A percentile compares a stretch with the other conserved stretches of the same genome.
Conservation (phyloP, 495 filamentous ascomycete species). For the Lasiosphaeria hispida region DNA sequence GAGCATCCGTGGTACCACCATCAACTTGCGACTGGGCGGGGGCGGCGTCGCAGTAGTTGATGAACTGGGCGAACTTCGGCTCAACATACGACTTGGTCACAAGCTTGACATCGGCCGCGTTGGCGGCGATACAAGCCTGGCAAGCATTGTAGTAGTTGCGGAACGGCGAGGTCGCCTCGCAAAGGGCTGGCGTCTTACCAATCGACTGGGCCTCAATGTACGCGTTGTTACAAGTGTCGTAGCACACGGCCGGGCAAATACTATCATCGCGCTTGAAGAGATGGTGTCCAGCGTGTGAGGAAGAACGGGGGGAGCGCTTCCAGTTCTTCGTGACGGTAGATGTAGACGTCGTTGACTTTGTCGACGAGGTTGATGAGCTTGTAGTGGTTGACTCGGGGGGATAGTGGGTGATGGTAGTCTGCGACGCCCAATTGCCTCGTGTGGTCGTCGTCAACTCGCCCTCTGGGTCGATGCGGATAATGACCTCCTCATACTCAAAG, state of each 20-base stretch:
- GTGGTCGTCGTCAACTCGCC: slow-evolving; percentile 31
- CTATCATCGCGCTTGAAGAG: slow-evolving; percentile 37
- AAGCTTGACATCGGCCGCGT: slow-evolving; percentile 19
- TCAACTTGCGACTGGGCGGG: slow-evolving; percentile 16
- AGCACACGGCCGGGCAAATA: slow-evolving; percentile 49
- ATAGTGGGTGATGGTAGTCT: slow-evolving; percentile 40
- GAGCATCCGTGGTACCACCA: not conserved
- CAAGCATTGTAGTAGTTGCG: slow-evolving; percentile 35
- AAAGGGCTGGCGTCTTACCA: slow-evolving; percentile 49
- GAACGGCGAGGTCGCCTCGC: slow-evolving; percentile 44
- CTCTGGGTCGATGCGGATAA: slow-evolving; percentile 11
- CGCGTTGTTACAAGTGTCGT: slow-evolving; percentile 51
- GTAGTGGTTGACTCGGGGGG: slow-evolving; percentile 25
- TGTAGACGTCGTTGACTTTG: not conserved
- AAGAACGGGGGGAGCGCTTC: not conserved
- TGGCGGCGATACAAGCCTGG: slow-evolving; percentile 31
- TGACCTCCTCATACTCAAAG: slow-evolving; percentile 42
- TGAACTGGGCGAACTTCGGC: slow-evolving; percentile 26
- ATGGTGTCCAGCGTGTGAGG: not conserved
- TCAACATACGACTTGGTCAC: slow-evolving; percentile 25
- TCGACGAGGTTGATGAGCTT: not conserved
- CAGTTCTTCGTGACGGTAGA: not conserved
- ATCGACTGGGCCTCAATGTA: slow-evolving; percentile 43
- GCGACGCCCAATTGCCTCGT: slow-evolving; percentile 49
- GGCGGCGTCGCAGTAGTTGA: slow-evolving; percentile 32